Base-by-base conservation (phyloP, 2,329 filamentous ascomycete genomes). In the Alternaria alternata region DNA sequence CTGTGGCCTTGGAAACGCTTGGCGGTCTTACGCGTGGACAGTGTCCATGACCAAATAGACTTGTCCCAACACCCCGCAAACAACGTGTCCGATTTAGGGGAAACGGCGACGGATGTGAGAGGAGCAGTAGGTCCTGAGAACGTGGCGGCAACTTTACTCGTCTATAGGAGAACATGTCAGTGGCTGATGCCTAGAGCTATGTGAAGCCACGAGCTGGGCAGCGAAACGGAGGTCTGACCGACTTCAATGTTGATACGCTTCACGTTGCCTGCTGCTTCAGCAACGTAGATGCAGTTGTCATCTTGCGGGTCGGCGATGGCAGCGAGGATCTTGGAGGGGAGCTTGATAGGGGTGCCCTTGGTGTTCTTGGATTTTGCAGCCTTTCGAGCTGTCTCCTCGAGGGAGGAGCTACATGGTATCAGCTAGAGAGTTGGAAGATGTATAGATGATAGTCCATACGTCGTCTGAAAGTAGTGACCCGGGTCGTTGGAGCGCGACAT, bases 51-150 rank as follows among this genome's bases (percentile, higher is more conserved):
- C 89, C 93, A 97, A 59, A 98, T 86, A 20, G 88, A 86, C 81
- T 96, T 97, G 80, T 99, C 94, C 95, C 95, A 99, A 60, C 90
- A 95, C 34, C 94, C 94, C 24, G 93, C 93, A 77, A 93, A 97
- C 11, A 97, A 75, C 1, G 85, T 90, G 51, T 73, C 69, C 5
- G 73, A 72, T 11, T 30, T 65, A 2, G 68, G 49, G 5, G 73
- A 75, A 18, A 78, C 51, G 30, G 72, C 73, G 43, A 79, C 51
- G n/a, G 74, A 78, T 20, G 77, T 78, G 9, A 97, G 83, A 1
- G 95, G 95, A 4, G 92, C 90, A 46, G 85, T 86, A 18, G 94
- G 92, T 2, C 93, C 93, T 72, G 87, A 86, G 74, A 91, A 96
- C 4, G 83, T 72, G 14, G 80, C 77, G 52, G 78, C 63, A 7